Conservation (phyloP, 768 basidiomycete species). For the Termitomyces sp. region DNA sequence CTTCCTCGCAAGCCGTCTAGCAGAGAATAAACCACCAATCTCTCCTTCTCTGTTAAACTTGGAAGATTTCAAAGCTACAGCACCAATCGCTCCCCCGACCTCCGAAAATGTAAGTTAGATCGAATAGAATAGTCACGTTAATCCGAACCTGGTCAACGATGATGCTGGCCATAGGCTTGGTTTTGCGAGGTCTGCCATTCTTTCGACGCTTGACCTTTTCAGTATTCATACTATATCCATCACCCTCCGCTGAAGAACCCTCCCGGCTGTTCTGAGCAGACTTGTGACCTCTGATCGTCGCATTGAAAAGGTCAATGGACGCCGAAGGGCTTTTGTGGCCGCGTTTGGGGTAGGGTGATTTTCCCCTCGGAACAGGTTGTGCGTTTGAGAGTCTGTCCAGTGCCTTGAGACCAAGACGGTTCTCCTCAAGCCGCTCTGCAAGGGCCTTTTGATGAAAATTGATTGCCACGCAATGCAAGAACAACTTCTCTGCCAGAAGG, state of each 20-base stretch:
- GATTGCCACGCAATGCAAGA: constrained; percentile 73
- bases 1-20: constrained; percentile 61
- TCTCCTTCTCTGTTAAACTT: constrained; percentile 51
- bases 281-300: constrained; percentile 10
- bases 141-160: constrained; percentile 59
- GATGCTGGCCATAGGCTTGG: constrained; percentile 53
- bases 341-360: constrained; percentile 33
- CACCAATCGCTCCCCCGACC: constrained; percentile 60
- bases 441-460: constrained; percentile 75
- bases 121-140: not conserved
- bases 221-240: constrained; percentile 2
- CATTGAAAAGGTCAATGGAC: constrained; percentile 26
- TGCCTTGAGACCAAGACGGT: constrained; percentile 61
- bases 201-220: constrained; percentile 16
- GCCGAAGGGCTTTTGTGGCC: constrained; percentile 37
- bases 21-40: constrained; percentile 54
- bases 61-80: constrained; percentile 64
- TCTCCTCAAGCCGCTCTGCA: constrained; percentile 67
- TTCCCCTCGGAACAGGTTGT: constrained; percentile 36
- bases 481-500: constrained; percentile 42
- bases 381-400: constrained; percentile 70
- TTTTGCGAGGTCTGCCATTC: constrained; percentile 32
- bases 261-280: constrained; percentile 10
- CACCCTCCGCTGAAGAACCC: constrained; percentile 9
- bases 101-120: constrained; percentile 8